These are phyloP conservation scores for Lodderomyces theae DNA, from an alignment of 1,139 yeast genomes.

Conservation along the genomic window DNA sequence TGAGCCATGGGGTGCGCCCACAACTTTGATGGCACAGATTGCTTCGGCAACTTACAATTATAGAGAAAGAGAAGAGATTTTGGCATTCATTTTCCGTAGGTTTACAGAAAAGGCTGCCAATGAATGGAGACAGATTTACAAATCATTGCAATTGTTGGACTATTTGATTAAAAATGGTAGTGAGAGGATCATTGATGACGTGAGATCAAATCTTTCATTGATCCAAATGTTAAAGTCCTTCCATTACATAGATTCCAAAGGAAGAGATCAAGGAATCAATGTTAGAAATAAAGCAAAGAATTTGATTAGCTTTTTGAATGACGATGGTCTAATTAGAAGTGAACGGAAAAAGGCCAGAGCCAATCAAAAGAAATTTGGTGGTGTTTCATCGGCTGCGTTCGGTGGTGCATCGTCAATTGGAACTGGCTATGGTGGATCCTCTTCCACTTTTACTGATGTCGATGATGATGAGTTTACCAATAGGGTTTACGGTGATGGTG, in stretches of 20 bases:
- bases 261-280: constrained; percentile 94
- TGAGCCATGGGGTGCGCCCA: constrained; percentile 99
- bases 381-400: constrained; percentile 53
- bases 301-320: constrained; percentile 66
- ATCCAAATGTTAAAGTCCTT: constrained; percentile 88
- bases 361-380: constrained; percentile 76
- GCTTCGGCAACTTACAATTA: constrained; percentile 93
- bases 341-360: constrained; percentile 90
- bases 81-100: constrained; percentile 70
- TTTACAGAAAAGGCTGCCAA: constrained; percentile 93
- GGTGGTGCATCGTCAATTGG: constrained; percentile 48
- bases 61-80: constrained; percentile 73
- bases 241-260: constrained; percentile 92
- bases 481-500: constrained; percentile 77
- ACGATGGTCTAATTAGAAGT: constrained; percentile 70
- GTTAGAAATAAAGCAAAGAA: constrained; percentile 89
- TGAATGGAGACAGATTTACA: constrained; percentile 98
- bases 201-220: constrained; percentile 76
- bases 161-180: constrained; percentile 89
- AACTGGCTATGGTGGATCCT: constrained; percentile 25
- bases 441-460: constrained; percentile 7
- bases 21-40: constrained; percentile 88
- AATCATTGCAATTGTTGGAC: constrained; percentile 86
- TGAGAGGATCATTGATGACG: constrained; percentile 93
- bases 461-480: constrained; percentile 51